These are phyloP conservation scores for Claviceps pusilla DNA, from an alignment of 2,329 filamentous ascomycete species.

Conservation along the genomic window DNA sequence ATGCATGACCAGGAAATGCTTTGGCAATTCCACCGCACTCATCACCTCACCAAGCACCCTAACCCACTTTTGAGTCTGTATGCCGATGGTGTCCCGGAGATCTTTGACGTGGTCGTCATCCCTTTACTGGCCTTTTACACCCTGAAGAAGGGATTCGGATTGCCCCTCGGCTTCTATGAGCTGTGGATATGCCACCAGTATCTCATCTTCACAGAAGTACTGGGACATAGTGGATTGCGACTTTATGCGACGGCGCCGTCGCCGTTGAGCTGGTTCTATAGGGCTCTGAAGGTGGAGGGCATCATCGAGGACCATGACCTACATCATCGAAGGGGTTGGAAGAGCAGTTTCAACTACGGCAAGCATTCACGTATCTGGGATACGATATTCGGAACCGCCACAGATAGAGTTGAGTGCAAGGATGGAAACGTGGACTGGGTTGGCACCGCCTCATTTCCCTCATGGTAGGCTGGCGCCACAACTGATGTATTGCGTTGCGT, in stretches of 20 bases:
- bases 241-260: constrained; percentile 20
- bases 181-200: constrained; percentile 32
- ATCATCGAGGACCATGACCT: constrained; percentile 28
- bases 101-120: constrained; percentile 27
- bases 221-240: constrained; percentile 25
- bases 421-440: constrained; percentile 12
- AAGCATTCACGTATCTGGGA: constrained; percentile 25
- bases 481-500: not conserved
- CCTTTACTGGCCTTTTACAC: constrained; percentile 23
- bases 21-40: constrained; percentile 26
- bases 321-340: constrained; percentile 25
- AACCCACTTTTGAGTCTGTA: constrained; percentile 19
- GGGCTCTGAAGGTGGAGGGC: constrained; percentile 18
- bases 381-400: constrained; percentile 19
- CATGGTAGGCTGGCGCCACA: not conserved
- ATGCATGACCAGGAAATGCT: constrained; percentile 25
- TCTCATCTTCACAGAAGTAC: constrained; percentile 24
- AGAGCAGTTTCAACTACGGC: constrained; percentile 22
- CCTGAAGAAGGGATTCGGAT: constrained; percentile 17
- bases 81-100: constrained; percentile 26
- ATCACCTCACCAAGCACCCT: constrained; percentile 22
- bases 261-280: constrained; percentile 20
- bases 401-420: constrained; percentile 20
- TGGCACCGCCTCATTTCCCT: not conserved
- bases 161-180: constrained; percentile 31